A percentile compares a stretch with the other conserved stretches of the same genome.
These are phyloP conservation scores for Amphicarpaea edgeworthii DNA, from an alignment of 306 rosid species.

Conservation along the genomic window DNA sequence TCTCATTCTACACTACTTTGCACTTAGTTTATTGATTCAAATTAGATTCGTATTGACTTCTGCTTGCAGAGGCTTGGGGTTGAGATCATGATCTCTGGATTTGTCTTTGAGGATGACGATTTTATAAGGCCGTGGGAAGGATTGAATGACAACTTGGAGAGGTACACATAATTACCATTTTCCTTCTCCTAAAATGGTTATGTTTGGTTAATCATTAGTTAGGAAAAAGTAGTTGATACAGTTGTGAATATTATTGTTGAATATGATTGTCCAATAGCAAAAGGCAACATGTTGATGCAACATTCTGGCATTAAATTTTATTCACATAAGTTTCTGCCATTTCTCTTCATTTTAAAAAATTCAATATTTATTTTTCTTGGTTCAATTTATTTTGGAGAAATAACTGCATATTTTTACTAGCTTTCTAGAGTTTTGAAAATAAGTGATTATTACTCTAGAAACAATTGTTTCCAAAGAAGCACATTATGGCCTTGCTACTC, in stretches of 20 bases:
- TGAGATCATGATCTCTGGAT: conserved; percentile 86
- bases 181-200: conserved; percentile 21
- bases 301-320: conserved; percentile 4
- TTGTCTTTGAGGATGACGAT: conserved; percentile 79
- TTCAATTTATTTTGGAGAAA: not conserved
- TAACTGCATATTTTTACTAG: not conserved
- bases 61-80: conserved; percentile 79
- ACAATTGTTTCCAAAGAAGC: not conserved
- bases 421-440: not conserved
- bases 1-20: conserved; percentile 19
- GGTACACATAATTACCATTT: conserved; percentile 59
- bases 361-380: not conserved
- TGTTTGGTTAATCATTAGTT: conserved; percentile 26
- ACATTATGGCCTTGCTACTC: conserved; percentile 6
- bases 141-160: conserved; percentile 70
- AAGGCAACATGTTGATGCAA: conserved; percentile 24
- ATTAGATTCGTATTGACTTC: conserved; percentile 33
- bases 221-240: conserved; percentile 18
- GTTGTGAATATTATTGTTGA: conserved; percentile 32
- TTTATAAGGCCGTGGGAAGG: conserved; percentile 95
- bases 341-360: conserved; percentile 29
- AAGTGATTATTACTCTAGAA: not conserved
- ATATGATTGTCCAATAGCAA: not conserved
- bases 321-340: conserved; percentile 10
- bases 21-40: conserved; percentile 18